phyloP scores from a whole-genome alignment of 2,329 filamentous ascomycete species.

The Claviceps sp. region DNA sequence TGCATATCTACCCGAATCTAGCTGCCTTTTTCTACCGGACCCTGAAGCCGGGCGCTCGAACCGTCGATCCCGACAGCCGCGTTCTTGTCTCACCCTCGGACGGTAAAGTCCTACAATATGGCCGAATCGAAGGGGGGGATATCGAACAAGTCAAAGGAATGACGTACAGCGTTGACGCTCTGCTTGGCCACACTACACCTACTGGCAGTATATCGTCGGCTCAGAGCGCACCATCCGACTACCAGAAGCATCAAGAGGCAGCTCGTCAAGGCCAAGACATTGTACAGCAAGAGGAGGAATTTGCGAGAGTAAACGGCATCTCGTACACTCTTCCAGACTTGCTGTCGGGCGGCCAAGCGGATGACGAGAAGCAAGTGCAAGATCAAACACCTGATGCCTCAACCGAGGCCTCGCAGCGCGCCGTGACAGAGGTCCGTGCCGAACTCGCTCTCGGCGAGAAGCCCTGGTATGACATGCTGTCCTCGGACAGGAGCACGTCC shows the following conservation, averaged over 20 bases:
- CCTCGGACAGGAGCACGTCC: slow-evolving; percentile 48
- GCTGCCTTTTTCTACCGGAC: slow-evolving; percentile 95
- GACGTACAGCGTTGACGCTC: slow-evolving; percentile 89
- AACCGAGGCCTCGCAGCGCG: slow-evolving; percentile 45
- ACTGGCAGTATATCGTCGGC: slow-evolving; percentile 33
- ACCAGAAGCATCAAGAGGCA: slow-evolving; percentile 14
- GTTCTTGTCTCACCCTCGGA: slow-evolving; percentile 81
- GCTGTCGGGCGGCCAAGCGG: slow-evolving; percentile 63
- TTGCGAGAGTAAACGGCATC: slow-evolving; percentile 87
- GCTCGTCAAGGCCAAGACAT: slow-evolving; percentile 44
- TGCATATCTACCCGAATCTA: slow-evolving; percentile 83
- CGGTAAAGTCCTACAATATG: slow-evolving; percentile 82
- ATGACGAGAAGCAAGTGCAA: slow-evolving; percentile 30
- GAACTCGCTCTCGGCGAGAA: slow-evolving; percentile 63
- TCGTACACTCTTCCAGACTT: slow-evolving; percentile 84
- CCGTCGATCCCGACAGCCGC: slow-evolving; percentile 67
- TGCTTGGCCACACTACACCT: slow-evolving; percentile 58
- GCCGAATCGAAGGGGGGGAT: slow-evolving; percentile 80
- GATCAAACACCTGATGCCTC: slow-evolving; percentile 60
- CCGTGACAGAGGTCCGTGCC: slow-evolving; percentile 70
- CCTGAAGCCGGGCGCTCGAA: slow-evolving; percentile 76
- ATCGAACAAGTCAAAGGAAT: slow-evolving; percentile 99
- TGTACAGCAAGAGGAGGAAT: slow-evolving; percentile 76
- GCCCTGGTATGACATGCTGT: slow-evolving; percentile 58
- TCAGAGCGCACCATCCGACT: slow-evolving; percentile 10